Evolutionary conservation across 305 asterid species (phyloP).

Genomic region (Fraxinus platypoda): DNA sequence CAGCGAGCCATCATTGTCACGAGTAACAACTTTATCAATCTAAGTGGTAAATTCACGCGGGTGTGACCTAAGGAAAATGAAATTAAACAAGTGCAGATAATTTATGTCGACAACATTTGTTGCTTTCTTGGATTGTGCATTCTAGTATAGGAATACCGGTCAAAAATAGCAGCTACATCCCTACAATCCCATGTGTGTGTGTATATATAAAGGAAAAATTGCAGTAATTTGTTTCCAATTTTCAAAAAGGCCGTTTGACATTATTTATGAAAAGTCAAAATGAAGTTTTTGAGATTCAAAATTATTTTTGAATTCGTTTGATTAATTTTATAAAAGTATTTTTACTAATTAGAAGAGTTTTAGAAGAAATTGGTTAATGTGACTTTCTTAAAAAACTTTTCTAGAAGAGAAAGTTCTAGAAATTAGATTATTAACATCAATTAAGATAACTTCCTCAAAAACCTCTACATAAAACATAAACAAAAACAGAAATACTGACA

Average conservation of each 20-base stretch:
- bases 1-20: not conserved
- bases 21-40: not conserved
- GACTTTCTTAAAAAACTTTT: too few relatives aligned
- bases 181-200: conserved; percentile 23
- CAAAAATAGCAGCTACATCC: conserved; percentile 45
- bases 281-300: too few relatives aligned
- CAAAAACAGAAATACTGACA: too few relatives aligned
- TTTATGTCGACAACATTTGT: conserved; percentile 23
- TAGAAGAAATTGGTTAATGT: too few relatives aligned
- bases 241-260: not conserved
- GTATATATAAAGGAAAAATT: not conserved
- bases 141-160: conserved; percentile 24
- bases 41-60: conserved; percentile 20
- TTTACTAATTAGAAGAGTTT: too few relatives aligned
- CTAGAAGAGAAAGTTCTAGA: too few relatives aligned
- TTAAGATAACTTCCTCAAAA: too few relatives aligned
- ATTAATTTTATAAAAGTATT: too few relatives aligned
- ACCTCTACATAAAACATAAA: too few relatives aligned
- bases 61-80: conserved; percentile 18
- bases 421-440: too few relatives aligned
- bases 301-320: too few relatives aligned
- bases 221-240: not conserved
- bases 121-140: conserved; percentile 34
- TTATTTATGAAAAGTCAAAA: too few relatives aligned
- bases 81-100: conserved; percentile 19